Base-by-base conservation (phyloP, 179 eudicot genomes). In the Carnegiea gigantea region DNA sequence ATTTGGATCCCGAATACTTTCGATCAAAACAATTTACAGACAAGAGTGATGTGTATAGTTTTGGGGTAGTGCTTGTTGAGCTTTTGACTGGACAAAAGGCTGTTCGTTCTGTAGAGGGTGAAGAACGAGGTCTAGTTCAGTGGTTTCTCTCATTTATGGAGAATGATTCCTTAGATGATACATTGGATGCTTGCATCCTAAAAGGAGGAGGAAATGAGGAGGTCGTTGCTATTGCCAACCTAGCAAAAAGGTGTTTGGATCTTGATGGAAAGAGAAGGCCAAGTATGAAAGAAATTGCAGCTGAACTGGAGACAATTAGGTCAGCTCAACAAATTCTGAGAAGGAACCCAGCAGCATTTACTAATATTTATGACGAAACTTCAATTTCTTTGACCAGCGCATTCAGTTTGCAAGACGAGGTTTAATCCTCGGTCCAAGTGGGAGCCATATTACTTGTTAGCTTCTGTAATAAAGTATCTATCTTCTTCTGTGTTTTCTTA, bases 181-280 rank as follows among this genome's bases (percentile, higher is more conserved):
- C 33, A 28, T 33, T 70, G 40, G 73, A 70, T 70, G 40, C 73
- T 17, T 17, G 24, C 8, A 36, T 70, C 43, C 44, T 33, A 30
- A 30, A 30, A 36, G 73, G 33, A 70, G 44, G 44, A 30, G 40
- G 43, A 14, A 70, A 70, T 33, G 73, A 70, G 8, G n/a, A 70
- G 67, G 49, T 71, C 4, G 8, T 71, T 10, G 43, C 17, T 71
- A 48, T 38, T 38, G 75, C 49, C 11, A 38, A 71, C 48, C 11
- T 71, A 9, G 75, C 89, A 24, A 73, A 44, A 48, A 53, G 77
- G 20, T 88, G 87, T 59, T 78, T 89, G 62, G 80, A 80, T 33
- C 21, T 89, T 77, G 76, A 77, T 20, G 88, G 88, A 38, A 82
- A 83, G 33, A 79, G 83, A 11, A 75, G 90, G 78, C 92, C 92